Conservation (phyloP, 2,329 filamentous ascomycete genomes). For the Talaromyces marneffei region DNA sequence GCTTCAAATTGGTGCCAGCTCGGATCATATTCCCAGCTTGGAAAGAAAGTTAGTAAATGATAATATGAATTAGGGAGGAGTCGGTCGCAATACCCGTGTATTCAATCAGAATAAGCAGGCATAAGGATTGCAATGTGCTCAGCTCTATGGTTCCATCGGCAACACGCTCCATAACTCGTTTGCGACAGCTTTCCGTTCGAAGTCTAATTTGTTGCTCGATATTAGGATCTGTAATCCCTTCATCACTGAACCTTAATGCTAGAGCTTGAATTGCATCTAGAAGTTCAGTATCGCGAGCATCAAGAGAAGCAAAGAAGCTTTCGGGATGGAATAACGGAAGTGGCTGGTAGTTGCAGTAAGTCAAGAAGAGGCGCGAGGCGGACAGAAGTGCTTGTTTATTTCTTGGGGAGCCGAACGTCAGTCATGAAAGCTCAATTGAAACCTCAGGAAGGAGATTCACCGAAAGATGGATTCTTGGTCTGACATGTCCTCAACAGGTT, state of each 20-base stretch:
- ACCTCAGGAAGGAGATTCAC: neutral
- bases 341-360: neutral
- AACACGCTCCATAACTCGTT: slow-evolving; percentile 34
- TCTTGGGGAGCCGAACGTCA: neutral
- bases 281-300: neutral
- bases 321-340: neutral
- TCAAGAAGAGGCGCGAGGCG: neutral
- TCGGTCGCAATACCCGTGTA: slow-evolving; percentile 30
- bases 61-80: neutral
- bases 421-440: neutral
- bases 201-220: neutral
- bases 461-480: neutral
- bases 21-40: neutral
- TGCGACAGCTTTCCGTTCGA: slow-evolving; percentile 20
- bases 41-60: neutral
- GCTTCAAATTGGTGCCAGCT: neutral
- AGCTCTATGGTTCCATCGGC: slow-evolving; percentile 36
- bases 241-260: neutral
- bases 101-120: slow-evolving; percentile 36
- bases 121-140: slow-evolving; percentile 38
- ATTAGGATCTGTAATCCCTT: neutral
- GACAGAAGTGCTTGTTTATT: neutral
- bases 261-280: neutral
- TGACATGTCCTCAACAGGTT: neutral
- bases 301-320: neutral